Percentiles rank a stretch among this genome's conserved stretches.
These are phyloP conservation scores for Salix viminalis DNA, from an alignment of 345 rosid genomes.

Conservation along the genomic window DNA sequence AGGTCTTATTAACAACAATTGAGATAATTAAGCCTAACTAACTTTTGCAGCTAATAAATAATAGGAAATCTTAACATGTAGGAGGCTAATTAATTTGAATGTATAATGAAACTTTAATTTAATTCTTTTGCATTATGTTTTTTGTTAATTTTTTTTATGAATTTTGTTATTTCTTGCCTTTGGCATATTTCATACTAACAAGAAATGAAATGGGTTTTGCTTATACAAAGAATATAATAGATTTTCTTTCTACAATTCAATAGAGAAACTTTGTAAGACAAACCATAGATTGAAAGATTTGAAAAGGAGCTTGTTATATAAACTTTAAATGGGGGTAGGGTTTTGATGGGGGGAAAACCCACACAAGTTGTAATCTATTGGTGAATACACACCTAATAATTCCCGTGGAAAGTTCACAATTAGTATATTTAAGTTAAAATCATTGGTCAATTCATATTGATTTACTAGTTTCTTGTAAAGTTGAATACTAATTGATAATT, in stretches of 20 bases:
- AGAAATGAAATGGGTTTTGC: background rate
- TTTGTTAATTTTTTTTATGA: no score
- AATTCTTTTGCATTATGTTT: no score
- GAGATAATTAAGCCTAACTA: no score
- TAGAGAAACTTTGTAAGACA: background rate
- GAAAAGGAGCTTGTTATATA: background rate
- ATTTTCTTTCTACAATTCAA: background rate
- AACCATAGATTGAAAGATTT: background rate
- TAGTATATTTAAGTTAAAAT: no score
- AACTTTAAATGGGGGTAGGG: background rate
- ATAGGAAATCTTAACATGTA: no score
- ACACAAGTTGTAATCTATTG: background rate
- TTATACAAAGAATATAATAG: background rate
- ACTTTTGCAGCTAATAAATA: no score
- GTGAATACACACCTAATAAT: background rate
- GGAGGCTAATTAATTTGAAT: no score
- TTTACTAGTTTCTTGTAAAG: background rate
- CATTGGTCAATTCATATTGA: no score
- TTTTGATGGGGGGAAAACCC: background rate
- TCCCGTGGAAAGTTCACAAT: background rate
- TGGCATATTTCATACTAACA: no score
- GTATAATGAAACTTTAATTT: no score
- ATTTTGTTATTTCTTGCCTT: no score
- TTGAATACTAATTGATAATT: background rate
- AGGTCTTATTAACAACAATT: no score